phyloP scores from a whole-genome alignment of 495 filamentous ascomycete species.

The Penicillium lividum region DNA sequence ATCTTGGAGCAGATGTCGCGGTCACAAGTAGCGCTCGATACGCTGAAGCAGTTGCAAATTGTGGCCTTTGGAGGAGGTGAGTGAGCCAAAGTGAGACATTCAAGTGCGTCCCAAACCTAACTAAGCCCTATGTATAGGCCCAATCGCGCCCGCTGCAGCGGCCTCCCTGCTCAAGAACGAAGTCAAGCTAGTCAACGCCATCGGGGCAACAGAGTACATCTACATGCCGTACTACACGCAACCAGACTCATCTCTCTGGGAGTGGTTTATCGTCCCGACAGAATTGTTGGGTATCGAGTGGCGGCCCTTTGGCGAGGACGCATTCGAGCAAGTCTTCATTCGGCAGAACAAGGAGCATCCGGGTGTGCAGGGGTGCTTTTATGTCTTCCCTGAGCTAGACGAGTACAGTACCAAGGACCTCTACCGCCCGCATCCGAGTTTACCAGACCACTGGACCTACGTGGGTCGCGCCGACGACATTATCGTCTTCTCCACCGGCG shows the following conservation, averaged over 20 bases:
- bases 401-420: constrained; percentile 59
- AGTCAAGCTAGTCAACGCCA: constrained; percentile 16
- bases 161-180: background rate
- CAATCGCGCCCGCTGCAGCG: constrained; percentile 9
- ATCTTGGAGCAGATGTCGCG: constrained; percentile 25
- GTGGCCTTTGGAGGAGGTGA: constrained; percentile 28
- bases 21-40: constrained; percentile 10
- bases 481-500: constrained; percentile 64
- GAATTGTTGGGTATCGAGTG: constrained; percentile 22
- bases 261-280: constrained; percentile 17
- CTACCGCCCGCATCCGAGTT: constrained; percentile 51
- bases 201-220: constrained; percentile 16
- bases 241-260: constrained; percentile 16
- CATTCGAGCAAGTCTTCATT: constrained; percentile 48
- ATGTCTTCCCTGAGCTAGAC: constrained; percentile 34
- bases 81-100: background rate
- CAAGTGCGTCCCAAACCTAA: background rate
- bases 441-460: constrained; percentile 52
- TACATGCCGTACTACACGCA: constrained; percentile 19
- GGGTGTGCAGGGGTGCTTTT: constrained; percentile 27
- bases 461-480: constrained; percentile 58
- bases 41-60: constrained; percentile 19
- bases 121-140: constrained; percentile 7
- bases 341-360: constrained; percentile 15
- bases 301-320: constrained; percentile 15